Evolutionary conservation across 768 basidiomycete species (phyloP), one percentile per base, ranked within the genome.

Genomic region (Podaxis sp.): DNA sequence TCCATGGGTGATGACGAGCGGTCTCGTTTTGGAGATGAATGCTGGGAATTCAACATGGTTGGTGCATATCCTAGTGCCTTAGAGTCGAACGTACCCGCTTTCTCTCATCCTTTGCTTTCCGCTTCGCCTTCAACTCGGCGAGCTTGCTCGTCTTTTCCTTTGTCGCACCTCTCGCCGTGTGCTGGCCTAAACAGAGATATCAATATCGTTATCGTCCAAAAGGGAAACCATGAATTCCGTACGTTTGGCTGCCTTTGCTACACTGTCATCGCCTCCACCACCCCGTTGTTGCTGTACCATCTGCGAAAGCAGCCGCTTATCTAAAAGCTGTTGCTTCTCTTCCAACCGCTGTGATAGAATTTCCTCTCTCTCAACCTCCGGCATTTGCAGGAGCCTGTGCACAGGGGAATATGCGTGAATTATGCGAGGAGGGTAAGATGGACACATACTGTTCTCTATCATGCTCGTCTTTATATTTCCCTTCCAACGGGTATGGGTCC

Each of bases 71-170:
- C n/a, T n/a, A 25, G 24, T 27, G 13, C 15, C 24, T 41, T n/a
- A 57, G 49, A 8, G 43, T 27, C n/a, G 51, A 19, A 67, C 86
- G 65, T 73, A 94, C 95, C 64, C 88, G 83, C 72, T 88, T 90
- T 74, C 90, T 89, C 73, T 96, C 93, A 66, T 89, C 93, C 75
- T 94, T 96, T 8, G 93, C 94, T 68, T 89, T 91, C 38, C 96
- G 83, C 68, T 82, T 89, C 4, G 90, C 92, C 75, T 91, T 96
- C 27, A 97, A 80, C 71, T 94, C 94, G 64, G 90, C 90, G 8
- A 94, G 80, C 69, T 88, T 91, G 58, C 83, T 81, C 3, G 81
- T 80, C 77, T 93, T 93, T 73, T 93, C 91, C 70, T 90, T 93
- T 0, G 90, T 91, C 2, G 84, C 85, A 5, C 90, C 91, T 54